Conservation (phyloP, 768 basidiomycete species). For the Collybia sp. region DNA sequence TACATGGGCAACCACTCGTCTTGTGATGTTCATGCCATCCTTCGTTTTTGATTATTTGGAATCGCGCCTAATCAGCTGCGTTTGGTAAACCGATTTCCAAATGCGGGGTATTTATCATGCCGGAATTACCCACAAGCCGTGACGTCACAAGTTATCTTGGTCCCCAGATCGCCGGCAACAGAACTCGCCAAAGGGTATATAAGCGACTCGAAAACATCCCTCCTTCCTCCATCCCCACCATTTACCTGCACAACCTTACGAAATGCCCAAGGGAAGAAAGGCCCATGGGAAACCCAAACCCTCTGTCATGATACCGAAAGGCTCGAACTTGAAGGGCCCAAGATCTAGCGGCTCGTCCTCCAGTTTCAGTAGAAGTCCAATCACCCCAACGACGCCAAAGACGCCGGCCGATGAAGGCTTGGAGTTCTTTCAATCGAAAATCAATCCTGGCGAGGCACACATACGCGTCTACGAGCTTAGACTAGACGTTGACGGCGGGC, state of each 20-base stretch:
- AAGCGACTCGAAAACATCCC: too few species aligned
- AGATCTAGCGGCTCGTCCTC: conserved; percentile 9
- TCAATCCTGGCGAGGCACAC: conserved; percentile 49
- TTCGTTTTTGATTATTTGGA: too few species aligned
- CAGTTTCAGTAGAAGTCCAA: conserved; percentile 16
- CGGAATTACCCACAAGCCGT: too few species aligned
- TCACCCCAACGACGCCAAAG: conserved; percentile 55
- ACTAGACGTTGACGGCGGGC: conserved; percentile 89
- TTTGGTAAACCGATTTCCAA: too few species aligned
- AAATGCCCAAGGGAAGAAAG: conserved; percentile 20
- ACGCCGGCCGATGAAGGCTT: conserved; percentile 93
- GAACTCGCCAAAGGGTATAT: too few species aligned
- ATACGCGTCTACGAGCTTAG: conserved; percentile 83
- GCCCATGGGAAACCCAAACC: conserved; percentile 20
- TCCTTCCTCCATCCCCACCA: neutral
- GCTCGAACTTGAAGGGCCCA: conserved; percentile 10
- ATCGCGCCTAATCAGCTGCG: too few species aligned
- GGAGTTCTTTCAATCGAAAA: conserved; percentile 72
- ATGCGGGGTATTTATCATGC: too few species aligned
- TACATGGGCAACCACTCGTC: too few species aligned
- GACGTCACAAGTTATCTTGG: too few species aligned
- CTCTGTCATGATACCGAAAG: conserved; percentile 23
- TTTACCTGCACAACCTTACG: neutral
- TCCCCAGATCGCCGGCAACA: too few species aligned
- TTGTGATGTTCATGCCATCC: too few species aligned